Evolutionary conservation across 2,329 filamentous ascomycete genomes (phyloP).

Genomic region (Pestalotiopsis fici): DNA sequence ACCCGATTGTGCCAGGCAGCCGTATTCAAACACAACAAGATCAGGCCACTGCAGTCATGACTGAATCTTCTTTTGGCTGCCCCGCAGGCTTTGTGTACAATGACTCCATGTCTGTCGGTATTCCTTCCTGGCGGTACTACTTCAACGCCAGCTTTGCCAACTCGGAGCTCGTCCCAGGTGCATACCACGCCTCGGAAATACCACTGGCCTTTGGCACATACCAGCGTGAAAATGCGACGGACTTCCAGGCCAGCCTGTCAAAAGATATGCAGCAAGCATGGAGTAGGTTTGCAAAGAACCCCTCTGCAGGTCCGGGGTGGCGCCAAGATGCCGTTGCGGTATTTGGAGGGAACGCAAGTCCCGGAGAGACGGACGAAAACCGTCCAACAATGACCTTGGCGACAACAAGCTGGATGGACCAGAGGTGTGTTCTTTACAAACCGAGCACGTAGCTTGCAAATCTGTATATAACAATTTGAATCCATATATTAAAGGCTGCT

Average conservation of each 20-base stretch:
- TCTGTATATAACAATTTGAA: no score
- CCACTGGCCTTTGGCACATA: slow-evolving; percentile 31
- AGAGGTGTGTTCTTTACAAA: slow-evolving; percentile 1
- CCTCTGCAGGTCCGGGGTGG: slow-evolving; percentile 11
- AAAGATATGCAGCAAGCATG: slow-evolving; percentile 28
- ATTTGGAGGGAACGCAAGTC: neutral
- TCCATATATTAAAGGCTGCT: no score
- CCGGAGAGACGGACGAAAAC: neutral
- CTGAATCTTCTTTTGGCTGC: slow-evolving; percentile 18
- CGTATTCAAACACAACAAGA: neutral
- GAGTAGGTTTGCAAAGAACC: slow-evolving; percentile 16
- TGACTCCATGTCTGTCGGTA: slow-evolving; percentile 23
- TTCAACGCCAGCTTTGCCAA: slow-evolving; percentile 18
- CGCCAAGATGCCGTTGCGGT: neutral
- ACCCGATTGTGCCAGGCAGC: neutral
- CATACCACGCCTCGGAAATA: slow-evolving; percentile 27
- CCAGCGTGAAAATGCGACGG: slow-evolving; percentile 20
- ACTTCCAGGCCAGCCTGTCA: slow-evolving; percentile 18
- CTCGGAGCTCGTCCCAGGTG: slow-evolving; percentile 31
- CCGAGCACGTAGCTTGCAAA: neutral
- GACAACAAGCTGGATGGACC: neutral
- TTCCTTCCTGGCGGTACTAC: slow-evolving; percentile 21
- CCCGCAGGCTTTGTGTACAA: slow-evolving; percentile 25
- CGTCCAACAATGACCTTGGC: neutral
- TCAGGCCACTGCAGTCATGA: slow-evolving; percentile 5